These are phyloP conservation scores for Aspergillus sp. DNA, from an alignment of 2,329 filamentous ascomycete species.

Conservation along the genomic window DNA sequence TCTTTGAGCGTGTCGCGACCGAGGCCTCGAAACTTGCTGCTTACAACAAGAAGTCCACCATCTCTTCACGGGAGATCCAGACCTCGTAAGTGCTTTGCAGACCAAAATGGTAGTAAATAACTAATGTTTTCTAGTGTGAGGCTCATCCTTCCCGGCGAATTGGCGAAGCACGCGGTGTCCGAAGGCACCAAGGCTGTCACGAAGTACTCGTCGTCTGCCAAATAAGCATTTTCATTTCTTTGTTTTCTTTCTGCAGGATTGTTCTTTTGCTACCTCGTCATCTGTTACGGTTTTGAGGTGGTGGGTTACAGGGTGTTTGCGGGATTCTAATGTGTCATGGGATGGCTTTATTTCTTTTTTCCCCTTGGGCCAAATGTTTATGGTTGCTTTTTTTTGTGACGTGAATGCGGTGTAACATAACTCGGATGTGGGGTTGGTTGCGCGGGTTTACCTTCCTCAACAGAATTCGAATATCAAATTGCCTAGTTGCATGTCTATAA, in stretches of 20 bases:
- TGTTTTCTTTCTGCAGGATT: conserved; percentile 56
- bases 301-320: conserved; percentile 49
- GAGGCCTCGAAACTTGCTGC: conserved; percentile 98
- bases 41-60: conserved; percentile 99
- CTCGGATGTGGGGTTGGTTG: conserved; percentile 42
- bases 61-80: conserved; percentile 99
- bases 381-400: conserved; percentile 45
- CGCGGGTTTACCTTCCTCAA: conserved; percentile 33
- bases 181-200: conserved; percentile 99
- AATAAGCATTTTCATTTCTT: conserved; percentile 69
- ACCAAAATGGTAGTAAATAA: neutral
- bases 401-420: conserved; percentile 51
- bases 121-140: conserved; percentile 64
- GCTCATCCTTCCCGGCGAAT: conserved; percentile 95
- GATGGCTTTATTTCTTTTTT: conserved; percentile 46
- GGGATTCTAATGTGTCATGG: conserved; percentile 53
- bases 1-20: conserved; percentile 98
- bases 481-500: conserved; percentile 16
- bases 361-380: conserved; percentile 43
- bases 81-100: conserved; percentile 66
- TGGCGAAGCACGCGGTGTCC: conserved; percentile 99
- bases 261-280: conserved; percentile 46
- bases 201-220: conserved; percentile 99
- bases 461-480: conserved; percentile 35
- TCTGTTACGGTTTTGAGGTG: conserved; percentile 47